These are phyloP conservation scores for Domatiomyces catenatus DNA, from an alignment of 2,329 filamentous ascomycete genomes.

Conservation along the genomic window DNA sequence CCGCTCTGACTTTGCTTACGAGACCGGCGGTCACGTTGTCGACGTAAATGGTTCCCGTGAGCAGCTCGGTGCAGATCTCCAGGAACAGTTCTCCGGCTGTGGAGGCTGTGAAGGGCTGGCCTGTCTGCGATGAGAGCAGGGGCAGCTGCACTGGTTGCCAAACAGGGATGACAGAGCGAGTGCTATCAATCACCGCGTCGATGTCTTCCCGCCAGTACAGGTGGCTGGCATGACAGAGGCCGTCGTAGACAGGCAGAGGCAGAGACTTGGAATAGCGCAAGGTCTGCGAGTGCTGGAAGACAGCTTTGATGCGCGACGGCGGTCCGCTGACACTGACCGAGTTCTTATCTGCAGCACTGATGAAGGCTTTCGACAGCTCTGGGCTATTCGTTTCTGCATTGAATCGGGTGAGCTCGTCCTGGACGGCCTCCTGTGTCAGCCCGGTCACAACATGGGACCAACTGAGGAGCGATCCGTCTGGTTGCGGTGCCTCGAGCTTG, in stretches of 20 bases:
- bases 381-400: constrained; percentile 4
- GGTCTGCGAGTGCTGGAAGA: constrained; percentile 6
- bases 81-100: constrained; percentile 12
- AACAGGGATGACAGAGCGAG: constrained; percentile 25
- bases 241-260: too few species aligned
- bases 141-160: constrained; percentile 2
- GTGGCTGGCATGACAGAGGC: too few species aligned
- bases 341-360: constrained; percentile 15
- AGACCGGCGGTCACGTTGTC: constrained; percentile 7
- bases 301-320: constrained; percentile 14
- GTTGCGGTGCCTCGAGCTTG: constrained; percentile 22
- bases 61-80: constrained; percentile 12
- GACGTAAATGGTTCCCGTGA: constrained; percentile 15
- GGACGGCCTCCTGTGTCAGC: constrained; percentile 13
- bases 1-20: constrained; percentile 9
- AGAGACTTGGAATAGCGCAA: too few species aligned
- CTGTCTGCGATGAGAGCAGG: constrained; percentile 2
- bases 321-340: constrained; percentile 19
- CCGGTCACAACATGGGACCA: constrained; percentile 19
- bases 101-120: constrained; percentile 7
- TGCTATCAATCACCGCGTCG: constrained; percentile 18
- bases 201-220: constrained; percentile 6
- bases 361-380: constrained; percentile 14
- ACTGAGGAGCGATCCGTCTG: constrained; percentile 12
- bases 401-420: constrained; percentile 13